Percentiles rank a stretch among this genome's conserved stretches.
Conservation (phyloP, 2,329 filamentous ascomycete genomes). For the Akanthomyces dipterigenus region DNA sequence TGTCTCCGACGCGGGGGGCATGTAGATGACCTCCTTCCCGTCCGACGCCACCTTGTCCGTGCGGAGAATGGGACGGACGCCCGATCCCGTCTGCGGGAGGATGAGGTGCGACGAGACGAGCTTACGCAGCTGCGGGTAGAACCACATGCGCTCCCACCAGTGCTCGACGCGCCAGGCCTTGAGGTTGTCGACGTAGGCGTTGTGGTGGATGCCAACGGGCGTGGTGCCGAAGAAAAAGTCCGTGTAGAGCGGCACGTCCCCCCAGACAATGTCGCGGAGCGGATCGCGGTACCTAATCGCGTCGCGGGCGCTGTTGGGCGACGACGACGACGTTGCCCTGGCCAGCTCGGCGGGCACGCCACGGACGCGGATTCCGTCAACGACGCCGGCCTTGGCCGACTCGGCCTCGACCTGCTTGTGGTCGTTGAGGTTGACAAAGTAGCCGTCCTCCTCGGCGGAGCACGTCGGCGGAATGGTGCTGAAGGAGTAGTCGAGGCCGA, state of each 20-base stretch:
- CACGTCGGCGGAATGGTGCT: constrained; percentile 30
- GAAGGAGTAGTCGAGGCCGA: constrained; percentile 33
- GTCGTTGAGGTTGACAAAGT: constrained; percentile 26
- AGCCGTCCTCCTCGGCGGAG: constrained; percentile 30
- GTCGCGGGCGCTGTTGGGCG: not conserved
- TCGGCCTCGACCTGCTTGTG: constrained; percentile 16
- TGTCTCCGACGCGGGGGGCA: constrained; percentile 9
- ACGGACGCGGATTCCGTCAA: constrained; percentile 22
- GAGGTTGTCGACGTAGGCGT: constrained; percentile 27
- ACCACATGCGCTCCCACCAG: constrained; percentile 33
- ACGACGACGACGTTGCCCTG: not conserved
- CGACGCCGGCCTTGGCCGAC: constrained; percentile 26
- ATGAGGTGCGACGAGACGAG: constrained; percentile 23
- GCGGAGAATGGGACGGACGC: constrained; percentile 18
- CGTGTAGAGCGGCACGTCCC: constrained; percentile 27
- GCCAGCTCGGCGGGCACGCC: constrained; percentile 23
- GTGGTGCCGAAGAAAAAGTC: constrained; percentile 31
- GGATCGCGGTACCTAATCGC: constrained; percentile 9
- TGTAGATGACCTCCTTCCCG: constrained; percentile 19
- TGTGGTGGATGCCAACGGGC: constrained; percentile 31
- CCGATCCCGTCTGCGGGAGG: constrained; percentile 11
- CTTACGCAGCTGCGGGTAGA: constrained; percentile 24
- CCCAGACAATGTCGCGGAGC: constrained; percentile 22
- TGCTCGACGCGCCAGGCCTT: constrained; percentile 25
- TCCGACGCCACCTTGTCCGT: not conserved